A percentile compares a stretch with the other conserved stretches of the same genome.
Evolutionary conservation across 148 eudicot species (phyloP).

Genomic region (Salicornia ramosissima): DNA sequence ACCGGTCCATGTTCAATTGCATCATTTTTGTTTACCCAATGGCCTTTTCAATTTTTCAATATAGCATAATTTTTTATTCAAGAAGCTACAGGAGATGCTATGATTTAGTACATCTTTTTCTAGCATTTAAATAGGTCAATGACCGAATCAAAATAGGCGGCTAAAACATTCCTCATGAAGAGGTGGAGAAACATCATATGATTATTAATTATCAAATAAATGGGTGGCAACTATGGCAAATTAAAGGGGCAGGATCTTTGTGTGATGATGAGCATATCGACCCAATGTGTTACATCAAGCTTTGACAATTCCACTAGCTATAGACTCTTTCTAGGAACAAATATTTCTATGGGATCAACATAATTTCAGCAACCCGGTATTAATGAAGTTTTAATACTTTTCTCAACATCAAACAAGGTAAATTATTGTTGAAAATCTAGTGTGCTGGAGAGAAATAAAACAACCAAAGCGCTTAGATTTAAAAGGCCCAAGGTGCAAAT

Average conservation of each 20-base stretch:
- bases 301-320: neutral
- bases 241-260: neutral
- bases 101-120: too few species aligned
- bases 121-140: neutral
- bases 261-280: neutral
- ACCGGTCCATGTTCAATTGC: too few species aligned
- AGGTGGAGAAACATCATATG: too few species aligned
- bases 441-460: too few species aligned
- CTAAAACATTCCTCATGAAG: neutral
- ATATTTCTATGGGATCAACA: neutral
- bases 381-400: too few species aligned
- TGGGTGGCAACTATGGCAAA: too few species aligned
- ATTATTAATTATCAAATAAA: too few species aligned
- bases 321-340: neutral
- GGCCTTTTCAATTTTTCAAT: neutral
- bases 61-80: neutral
- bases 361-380: too few species aligned
- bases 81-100: neutral
- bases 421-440: too few species aligned
- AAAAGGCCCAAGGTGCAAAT: too few species aligned
- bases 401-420: too few species aligned
- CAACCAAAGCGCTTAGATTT: too few species aligned
- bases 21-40: neutral
- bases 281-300: neutral
- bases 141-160: neutral